phyloP scores from a whole-genome alignment of 805 yeast species.

The Pichia ethanolica region DNA sequence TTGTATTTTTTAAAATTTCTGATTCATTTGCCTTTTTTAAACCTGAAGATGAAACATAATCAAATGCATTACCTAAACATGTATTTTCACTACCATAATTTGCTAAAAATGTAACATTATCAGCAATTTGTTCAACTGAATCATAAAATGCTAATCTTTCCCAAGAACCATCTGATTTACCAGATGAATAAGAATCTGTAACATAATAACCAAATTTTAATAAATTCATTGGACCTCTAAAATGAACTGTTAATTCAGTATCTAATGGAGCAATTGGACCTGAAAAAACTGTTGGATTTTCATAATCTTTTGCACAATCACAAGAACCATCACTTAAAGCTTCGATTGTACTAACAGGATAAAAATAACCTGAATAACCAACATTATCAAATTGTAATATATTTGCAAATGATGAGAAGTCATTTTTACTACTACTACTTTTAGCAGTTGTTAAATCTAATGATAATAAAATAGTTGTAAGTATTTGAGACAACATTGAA shows the following conservation, averaged over 20 bases:
- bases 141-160: slow-evolving; percentile 53
- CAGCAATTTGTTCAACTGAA: slow-evolving; percentile 38
- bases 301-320: slow-evolving; percentile 34
- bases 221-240: slow-evolving; percentile 67
- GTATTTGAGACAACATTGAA: too few relatives aligned
- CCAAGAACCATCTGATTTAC: slow-evolving; percentile 43
- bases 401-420: slow-evolving; percentile 27
- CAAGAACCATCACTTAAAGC: slow-evolving; percentile 38
- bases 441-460: background rate
- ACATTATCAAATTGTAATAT: slow-evolving; percentile 45
- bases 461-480: too few relatives aligned
- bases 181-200: slow-evolving; percentile 33
- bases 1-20: slow-evolving; percentile 41
- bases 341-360: slow-evolving; percentile 37
- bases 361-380: slow-evolving; percentile 49
- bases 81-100: slow-evolving; percentile 52
- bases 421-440: background rate
- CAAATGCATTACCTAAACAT: slow-evolving; percentile 63
- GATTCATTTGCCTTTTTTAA: slow-evolving; percentile 35
- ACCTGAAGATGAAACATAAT: slow-evolving; percentile 58
- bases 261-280: slow-evolving; percentile 63
- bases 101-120: slow-evolving; percentile 62
- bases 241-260: slow-evolving; percentile 66
- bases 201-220: slow-evolving; percentile 55
- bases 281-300: slow-evolving; percentile 31